Evolutionary conservation across 805 yeast species (phyloP), one percentile per base, ranked within the genome.

Genomic region (Myxozyma lipomycoides): DNA sequence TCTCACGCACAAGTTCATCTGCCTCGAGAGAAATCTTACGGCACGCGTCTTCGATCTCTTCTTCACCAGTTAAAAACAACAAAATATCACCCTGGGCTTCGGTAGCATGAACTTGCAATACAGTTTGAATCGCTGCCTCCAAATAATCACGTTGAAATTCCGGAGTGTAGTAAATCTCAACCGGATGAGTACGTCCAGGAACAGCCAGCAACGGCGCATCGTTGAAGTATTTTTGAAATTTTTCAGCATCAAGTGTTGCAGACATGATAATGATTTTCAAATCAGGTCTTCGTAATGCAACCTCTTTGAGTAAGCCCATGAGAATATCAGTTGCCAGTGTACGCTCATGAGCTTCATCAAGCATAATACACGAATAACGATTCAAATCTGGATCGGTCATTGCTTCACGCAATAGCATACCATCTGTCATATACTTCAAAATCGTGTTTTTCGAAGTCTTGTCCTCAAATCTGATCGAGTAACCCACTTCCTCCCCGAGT

Each of bases 301-400:
- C 83, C 65, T 89, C 86, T 68, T 91, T 91, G 63, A 91, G 71
- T 55, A 91, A 73, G 55, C 98, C 98, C 98, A 91, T 91, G 60
- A 91, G 73, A 52, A 91, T 91, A 78, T 91, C 98, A 0, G 98
- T 91, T 32, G 98, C 88, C 62, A 91, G 75, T 0, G 98, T 93
- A 69, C 98, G 83, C 71, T 91, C 98, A 73, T 91, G 98, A 41
- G 98, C 98, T 74, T 91, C 98, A 77, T 91, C 98, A 55, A 91
- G 74, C 58, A 91, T 88, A 54, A 91, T 86, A 63, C 96, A 91
- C 17, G 95, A 84, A 68, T 91, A 91, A 59, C 84, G 76, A 3
- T 73, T 70, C 67, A 91, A 74, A 53, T 83, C 78, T 61, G 88
- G 96, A 67, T 91, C 98, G 59, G 85, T 93, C 98, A 93, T 90